A percentile compares a stretch with the other conserved stretches of the same genome.
Conservation (phyloP, 306 rosid species). For the Trifolium dubium region DNA sequence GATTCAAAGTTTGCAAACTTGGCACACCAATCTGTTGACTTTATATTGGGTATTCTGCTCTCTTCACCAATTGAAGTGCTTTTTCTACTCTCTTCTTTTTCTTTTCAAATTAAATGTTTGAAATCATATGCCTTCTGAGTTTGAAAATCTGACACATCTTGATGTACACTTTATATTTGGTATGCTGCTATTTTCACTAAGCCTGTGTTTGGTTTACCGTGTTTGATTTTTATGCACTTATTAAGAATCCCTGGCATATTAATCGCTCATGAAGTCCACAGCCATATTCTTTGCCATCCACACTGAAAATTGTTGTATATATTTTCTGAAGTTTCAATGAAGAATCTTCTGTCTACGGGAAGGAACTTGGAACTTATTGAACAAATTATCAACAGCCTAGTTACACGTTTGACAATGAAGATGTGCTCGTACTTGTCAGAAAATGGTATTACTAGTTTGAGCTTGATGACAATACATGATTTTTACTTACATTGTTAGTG, state of each 20-base stretch:
- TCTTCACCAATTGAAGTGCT: constrained; percentile 16
- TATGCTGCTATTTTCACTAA: constrained; percentile 30
- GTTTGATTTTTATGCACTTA: constrained; percentile 13
- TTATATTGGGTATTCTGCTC: constrained; percentile 65
- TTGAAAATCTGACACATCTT: constrained; percentile 63
- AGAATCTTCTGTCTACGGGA: constrained; percentile 56
- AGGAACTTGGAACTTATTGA: constrained; percentile 67
- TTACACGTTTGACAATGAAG: constrained; percentile 65
- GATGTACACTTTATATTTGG: constrained; percentile 71
- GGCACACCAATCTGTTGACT: constrained; percentile 90
- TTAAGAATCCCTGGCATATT: constrained; percentile 11
- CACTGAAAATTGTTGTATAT: constrained; percentile 31
- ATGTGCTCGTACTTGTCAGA: constrained; percentile 61
- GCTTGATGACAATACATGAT: constrained; percentile 28
- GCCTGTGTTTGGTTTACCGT: too few species aligned
- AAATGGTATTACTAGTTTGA: constrained; percentile 63
- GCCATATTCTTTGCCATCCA: constrained; percentile 20
- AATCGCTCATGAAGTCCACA: constrained; percentile 18
- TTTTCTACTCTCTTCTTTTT: background rate
- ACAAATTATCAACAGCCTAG: constrained; percentile 69
- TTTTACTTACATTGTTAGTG: constrained; percentile 1
- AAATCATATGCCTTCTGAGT: constrained; percentile 30
- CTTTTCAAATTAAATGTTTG: background rate
- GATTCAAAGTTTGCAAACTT: constrained; percentile 67
- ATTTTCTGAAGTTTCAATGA: constrained; percentile 69